Conservation (phyloP, 331 rosid species). For the Pyracantha coccinea region DNA sequence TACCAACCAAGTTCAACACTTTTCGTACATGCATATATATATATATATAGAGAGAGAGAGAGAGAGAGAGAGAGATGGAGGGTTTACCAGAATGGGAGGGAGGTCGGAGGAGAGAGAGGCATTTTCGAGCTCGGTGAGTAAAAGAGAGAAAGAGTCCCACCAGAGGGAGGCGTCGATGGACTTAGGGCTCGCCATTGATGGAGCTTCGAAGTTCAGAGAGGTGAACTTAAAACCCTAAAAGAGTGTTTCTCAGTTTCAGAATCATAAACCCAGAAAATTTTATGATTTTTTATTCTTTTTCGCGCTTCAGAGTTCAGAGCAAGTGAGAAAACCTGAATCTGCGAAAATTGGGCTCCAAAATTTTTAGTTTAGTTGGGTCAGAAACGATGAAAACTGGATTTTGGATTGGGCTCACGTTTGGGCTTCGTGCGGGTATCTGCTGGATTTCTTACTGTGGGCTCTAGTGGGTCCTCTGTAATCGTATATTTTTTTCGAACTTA, state of each 20-base stretch:
- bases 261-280: not conserved
- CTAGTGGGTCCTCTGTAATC: too few species aligned
- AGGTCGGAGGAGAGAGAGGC: conserved; percentile 56
- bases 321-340: not conserved
- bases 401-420: not conserved
- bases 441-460: too few species aligned
- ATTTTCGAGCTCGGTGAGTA: conserved; percentile 66
- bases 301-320: not conserved
- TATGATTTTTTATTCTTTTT: not conserved
- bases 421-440: too few species aligned
- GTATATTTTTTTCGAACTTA: too few species aligned
- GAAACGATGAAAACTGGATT: not conserved
- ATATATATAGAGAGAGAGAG: not conserved
- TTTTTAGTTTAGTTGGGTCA: not conserved
- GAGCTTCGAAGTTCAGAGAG: not conserved
- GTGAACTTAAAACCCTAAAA: conserved; percentile 36
- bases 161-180: conserved; percentile 68
- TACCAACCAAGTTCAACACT: not conserved
- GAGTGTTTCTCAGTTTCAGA: not conserved
- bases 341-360: too few species aligned
- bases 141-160: conserved; percentile 82
- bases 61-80: not conserved
- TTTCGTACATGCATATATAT: not conserved
- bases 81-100: conserved; percentile 54
- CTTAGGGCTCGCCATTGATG: conserved; percentile 48